These are phyloP conservation scores for Calocybe cyanea DNA, from an alignment of 768 basidiomycete species.

Conservation along the genomic window DNA sequence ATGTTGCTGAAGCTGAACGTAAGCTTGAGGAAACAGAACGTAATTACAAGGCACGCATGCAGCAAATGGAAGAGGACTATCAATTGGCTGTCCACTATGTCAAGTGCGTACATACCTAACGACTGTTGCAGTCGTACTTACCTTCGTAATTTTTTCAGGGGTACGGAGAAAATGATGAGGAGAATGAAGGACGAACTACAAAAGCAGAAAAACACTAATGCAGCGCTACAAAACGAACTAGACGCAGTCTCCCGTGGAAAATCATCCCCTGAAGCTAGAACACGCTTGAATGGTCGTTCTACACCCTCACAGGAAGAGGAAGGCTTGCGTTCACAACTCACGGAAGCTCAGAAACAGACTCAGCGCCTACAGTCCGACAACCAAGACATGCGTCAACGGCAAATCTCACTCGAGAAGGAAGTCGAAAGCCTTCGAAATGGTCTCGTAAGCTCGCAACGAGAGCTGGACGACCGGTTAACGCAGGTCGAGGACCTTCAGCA, in stretches of 20 bases:
- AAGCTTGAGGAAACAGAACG: conserved; percentile 78
- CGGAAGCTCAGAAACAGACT: conserved; percentile 73
- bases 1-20: conserved; percentile 65
- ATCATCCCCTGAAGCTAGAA: conserved; percentile 41
- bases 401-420: conserved; percentile 73
- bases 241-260: conserved; percentile 63
- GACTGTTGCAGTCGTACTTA: conserved; percentile 10
- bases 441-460: conserved; percentile 67
- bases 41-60: conserved; percentile 73
- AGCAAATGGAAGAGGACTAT: conserved; percentile 93
- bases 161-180: conserved; percentile 97
- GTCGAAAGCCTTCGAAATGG: conserved; percentile 67
- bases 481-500: conserved; percentile 79
- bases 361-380: conserved; percentile 73
- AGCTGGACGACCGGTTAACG: conserved; percentile 72
- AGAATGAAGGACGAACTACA: conserved; percentile 93
- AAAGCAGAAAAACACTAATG: conserved; percentile 83
- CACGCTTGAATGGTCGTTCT: conserved; percentile 63
- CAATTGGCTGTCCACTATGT: conserved; percentile 96
- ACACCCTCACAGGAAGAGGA: conserved; percentile 84
- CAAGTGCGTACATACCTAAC: conserved; percentile 58
- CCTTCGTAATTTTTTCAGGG: conserved; percentile 42
- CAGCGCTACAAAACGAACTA: conserved; percentile 79
- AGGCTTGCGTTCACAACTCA: conserved; percentile 63
- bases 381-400: conserved; percentile 67